Evolutionary conservation across 2,329 filamentous ascomycete genomes (phyloP).

Genomic region (Pseudopithomyces chartarum): DNA sequence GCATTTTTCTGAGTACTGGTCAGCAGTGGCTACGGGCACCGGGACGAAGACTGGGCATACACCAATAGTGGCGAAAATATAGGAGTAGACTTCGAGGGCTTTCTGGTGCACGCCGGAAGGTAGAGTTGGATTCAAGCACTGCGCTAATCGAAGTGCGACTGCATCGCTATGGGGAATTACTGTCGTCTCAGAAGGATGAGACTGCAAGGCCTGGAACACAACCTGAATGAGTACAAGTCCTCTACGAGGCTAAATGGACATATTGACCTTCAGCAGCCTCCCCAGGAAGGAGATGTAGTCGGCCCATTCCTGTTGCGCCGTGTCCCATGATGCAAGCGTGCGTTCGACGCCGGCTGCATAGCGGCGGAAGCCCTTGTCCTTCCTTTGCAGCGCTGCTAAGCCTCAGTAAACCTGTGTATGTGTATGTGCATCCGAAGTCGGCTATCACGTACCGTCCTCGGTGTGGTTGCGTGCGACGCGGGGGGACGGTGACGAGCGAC

Average conservation of each 20-base stretch:
- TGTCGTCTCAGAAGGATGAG: constrained; percentile 72
- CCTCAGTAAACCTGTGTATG: constrained; percentile 14
- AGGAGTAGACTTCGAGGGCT: constrained; percentile 88
- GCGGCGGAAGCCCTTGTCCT: constrained; percentile 75
- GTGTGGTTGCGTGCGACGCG: constrained; percentile 79
- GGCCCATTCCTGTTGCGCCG: constrained; percentile 95
- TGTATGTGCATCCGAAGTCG: background rate
- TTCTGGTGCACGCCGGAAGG: constrained; percentile 98
- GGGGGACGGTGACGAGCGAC: constrained; percentile 74
- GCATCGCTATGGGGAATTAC: constrained; percentile 80
- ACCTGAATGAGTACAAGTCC: constrained; percentile 29
- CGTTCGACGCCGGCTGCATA: constrained; percentile 90
- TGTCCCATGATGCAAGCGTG: constrained; percentile 87
- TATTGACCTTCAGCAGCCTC: constrained; percentile 78
- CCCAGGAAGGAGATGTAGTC: constrained; percentile 98
- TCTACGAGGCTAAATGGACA: constrained; percentile 13
- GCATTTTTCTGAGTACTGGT: constrained; percentile 62
- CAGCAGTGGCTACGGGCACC: constrained; percentile 23
- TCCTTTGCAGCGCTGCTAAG: constrained; percentile 60
- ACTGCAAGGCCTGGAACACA: constrained; percentile 75
- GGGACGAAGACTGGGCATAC: constrained; percentile 46
- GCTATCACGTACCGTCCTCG: constrained; percentile 69
- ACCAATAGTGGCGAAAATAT: constrained; percentile 85
- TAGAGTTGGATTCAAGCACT: constrained; percentile 91
- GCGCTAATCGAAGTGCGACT: constrained; percentile 88